Conservation (phyloP, 441 rosid species). For the Raphanus hybrid region DNA sequence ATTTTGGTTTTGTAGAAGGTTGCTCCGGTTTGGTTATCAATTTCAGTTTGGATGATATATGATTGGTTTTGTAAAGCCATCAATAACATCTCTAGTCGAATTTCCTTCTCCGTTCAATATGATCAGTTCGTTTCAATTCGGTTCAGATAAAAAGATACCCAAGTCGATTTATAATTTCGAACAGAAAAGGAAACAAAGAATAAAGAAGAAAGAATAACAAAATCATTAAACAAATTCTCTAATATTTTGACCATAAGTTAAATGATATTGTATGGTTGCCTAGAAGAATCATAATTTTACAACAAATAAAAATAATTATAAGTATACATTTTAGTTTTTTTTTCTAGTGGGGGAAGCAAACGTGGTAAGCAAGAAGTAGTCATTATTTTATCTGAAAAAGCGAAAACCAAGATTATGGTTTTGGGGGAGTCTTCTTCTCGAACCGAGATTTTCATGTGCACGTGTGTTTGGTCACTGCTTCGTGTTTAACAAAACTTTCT, state of each 20-base stretch:
- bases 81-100: too few relatives aligned
- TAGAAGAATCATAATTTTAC: conserved; percentile 14
- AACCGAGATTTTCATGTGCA: conserved; percentile 46
- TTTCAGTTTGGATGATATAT: too few relatives aligned
- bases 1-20: too few relatives aligned
- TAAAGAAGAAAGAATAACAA: not conserved
- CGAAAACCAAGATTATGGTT: conserved; percentile 43
- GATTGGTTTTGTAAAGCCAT: too few relatives aligned
- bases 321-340: not conserved
- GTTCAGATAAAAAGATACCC: not conserved
- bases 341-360: conserved; percentile 15
- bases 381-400: conserved; percentile 10
- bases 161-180: not conserved
- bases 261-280: not conserved
- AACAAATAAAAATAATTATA: not conserved
- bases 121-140: not conserved
- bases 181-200: not conserved
- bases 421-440: conserved; percentile 43
- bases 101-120: not conserved
- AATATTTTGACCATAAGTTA: conserved; percentile 1
- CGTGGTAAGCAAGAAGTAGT: conserved; percentile 39
- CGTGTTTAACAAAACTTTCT: conserved; percentile 43
- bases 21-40: too few relatives aligned
- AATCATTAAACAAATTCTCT: not conserved
- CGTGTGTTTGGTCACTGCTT: conserved; percentile 49